phyloP scores from a whole-genome alignment of 345 rosid species.

The Salix viminalis region DNA sequence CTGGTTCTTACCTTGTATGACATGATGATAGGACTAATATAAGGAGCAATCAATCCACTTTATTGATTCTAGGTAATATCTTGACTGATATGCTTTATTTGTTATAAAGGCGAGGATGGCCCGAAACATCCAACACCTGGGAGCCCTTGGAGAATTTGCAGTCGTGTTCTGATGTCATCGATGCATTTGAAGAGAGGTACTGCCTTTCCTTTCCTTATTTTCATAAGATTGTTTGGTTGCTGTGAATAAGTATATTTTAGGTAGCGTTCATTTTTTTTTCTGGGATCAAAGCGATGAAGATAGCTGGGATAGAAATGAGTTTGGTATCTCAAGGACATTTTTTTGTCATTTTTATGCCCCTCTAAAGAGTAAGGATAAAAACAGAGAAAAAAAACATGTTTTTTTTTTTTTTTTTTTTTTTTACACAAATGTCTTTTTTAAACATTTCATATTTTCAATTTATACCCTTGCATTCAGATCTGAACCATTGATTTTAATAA shows the following conservation, averaged over 20 bases:
- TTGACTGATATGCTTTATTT: background rate
- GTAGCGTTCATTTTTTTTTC: no score
- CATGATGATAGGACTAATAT: background rate
- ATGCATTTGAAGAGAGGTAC: constrained; percentile 90
- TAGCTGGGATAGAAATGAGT: no score
- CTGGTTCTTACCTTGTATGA: background rate
- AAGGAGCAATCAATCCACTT: background rate
- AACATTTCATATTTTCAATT: no score
- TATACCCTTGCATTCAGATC: no score
- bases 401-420: no score
- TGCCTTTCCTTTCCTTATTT: constrained; percentile 3
- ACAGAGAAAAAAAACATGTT: no score
- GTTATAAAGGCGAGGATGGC: constrained; percentile 93
- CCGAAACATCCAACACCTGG: constrained; percentile 94
- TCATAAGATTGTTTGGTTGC: background rate
- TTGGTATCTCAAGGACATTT: no score
- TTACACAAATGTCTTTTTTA: no score
- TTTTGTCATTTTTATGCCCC: no score
- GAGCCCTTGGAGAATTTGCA: constrained; percentile 92
- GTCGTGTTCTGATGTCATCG: constrained; percentile 89
- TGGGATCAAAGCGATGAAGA: no score
- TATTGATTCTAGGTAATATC: background rate
- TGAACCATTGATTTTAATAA: no score
- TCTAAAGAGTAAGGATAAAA: no score
- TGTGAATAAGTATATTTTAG: background rate